phyloP scores from a whole-genome alignment of 2,329 filamentous ascomycete species.

The Penicillium freii region DNA sequence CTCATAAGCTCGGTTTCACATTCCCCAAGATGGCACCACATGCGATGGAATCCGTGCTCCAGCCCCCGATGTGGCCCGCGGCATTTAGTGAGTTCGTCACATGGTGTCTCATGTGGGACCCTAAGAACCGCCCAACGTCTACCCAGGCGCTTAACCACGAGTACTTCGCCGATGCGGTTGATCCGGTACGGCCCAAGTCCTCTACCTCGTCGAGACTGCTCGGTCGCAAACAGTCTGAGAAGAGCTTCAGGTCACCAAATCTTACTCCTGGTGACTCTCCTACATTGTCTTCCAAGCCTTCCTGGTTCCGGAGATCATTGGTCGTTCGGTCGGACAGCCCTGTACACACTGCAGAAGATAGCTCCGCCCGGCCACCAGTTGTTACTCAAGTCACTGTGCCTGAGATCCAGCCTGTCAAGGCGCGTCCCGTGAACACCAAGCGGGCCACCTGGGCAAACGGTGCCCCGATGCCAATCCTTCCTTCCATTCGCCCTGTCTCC shows the following conservation, averaged over 20 bases:
- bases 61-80: slow-evolving; percentile 84
- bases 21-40: slow-evolving; percentile 99
- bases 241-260: slow-evolving; percentile 60
- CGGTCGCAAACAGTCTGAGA: slow-evolving; percentile 84
- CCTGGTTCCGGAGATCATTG: slow-evolving; percentile 95
- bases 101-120: slow-evolving; percentile 99
- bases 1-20: slow-evolving; percentile 94
- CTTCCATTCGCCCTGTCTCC: slow-evolving; percentile 90
- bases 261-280: slow-evolving; percentile 63
- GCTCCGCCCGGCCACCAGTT: slow-evolving; percentile 41
- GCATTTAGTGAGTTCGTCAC: slow-evolving; percentile 91
- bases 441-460: slow-evolving; percentile 93
- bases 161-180: slow-evolving; percentile 88
- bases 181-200: slow-evolving; percentile 88
- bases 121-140: slow-evolving; percentile 84
- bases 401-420: slow-evolving; percentile 50
- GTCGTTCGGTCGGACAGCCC: slow-evolving; percentile 74
- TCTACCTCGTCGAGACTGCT: slow-evolving; percentile 73
- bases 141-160: slow-evolving; percentile 92
- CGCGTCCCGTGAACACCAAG: slow-evolving; percentile 65
- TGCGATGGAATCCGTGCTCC: slow-evolving; percentile 90
- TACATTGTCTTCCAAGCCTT: slow-evolving; percentile 73
- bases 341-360: slow-evolving; percentile 54
- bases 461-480: slow-evolving; percentile 87
- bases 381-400: slow-evolving; percentile 43